phyloP scores from a whole-genome alignment of 805 yeast species.

The Kuraishia cidri region DNA sequence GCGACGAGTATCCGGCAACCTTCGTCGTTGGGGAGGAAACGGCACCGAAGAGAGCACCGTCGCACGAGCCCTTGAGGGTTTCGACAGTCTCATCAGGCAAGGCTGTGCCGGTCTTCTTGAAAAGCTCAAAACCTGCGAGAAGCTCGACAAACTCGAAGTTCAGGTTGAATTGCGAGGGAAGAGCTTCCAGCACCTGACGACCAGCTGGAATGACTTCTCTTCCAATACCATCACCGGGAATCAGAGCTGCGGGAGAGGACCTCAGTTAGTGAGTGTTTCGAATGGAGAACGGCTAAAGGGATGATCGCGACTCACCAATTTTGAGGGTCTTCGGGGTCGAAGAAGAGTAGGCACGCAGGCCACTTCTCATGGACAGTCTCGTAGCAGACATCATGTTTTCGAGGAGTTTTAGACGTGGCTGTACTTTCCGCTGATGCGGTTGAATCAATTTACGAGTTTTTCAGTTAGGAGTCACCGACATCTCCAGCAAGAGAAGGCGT shows the following conservation, averaged over 20 bases:
- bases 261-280: constrained; percentile 7
- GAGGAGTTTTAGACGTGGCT: not conserved
- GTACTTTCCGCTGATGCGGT: too few species aligned
- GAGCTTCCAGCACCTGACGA: constrained; percentile 71
- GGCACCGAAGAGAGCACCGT: constrained; percentile 97
- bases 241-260: constrained; percentile 38
- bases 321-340: constrained; percentile 37
- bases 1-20: constrained; percentile 96
- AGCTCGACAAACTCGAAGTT: constrained; percentile 80
- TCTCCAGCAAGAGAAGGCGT: too few species aligned
- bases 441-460: not conserved
- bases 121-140: constrained; percentile 91
- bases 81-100: constrained; percentile 89
- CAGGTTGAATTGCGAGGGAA: constrained; percentile 69
- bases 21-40: constrained; percentile 91
- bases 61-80: constrained; percentile 70
- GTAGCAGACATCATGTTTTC: constrained; percentile 12
- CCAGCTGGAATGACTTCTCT: constrained; percentile 98
- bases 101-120: constrained; percentile 92
- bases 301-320: constrained; percentile 27
- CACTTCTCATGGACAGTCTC: constrained; percentile 14
- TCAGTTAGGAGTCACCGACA: too few species aligned
- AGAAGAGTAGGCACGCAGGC: constrained; percentile 13
- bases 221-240: constrained; percentile 99
- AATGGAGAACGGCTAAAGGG: too few species aligned